Base-by-base conservation (phyloP, 2,329 filamentous ascomycete species). In the Calonectria pteridis region DNA sequence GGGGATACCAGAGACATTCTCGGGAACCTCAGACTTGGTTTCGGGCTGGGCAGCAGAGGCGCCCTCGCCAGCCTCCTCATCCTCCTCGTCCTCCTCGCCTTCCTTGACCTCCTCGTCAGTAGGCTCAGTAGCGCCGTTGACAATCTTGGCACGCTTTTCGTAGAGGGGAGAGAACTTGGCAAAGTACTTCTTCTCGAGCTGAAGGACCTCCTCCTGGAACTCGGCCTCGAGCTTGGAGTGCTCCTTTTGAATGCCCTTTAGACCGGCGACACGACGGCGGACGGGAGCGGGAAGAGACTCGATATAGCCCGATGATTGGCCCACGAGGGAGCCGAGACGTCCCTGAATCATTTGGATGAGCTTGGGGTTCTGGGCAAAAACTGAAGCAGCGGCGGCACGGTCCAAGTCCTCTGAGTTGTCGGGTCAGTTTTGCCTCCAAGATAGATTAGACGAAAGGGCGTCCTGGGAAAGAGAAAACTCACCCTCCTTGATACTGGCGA, bases 181-280 rank as follows among this genome's bases (percentile, higher is more conserved):
- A 82, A 98, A 98, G 88, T 98, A 99, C 89, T 98, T 98, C 92
- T 99, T 99, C 91, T 99, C 97, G 33, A 99, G 92, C 86, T 98
- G 93, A 73, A 99, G 91, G 75, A 99, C 96, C 88, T 98, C 97
- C 86, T 98, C 96, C 86, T 99, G 97, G 87, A 99, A 98, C 87
- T 98, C 94, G 68, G 95, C 95, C 90, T 99, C 97, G 81, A 99
- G 93, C 89, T 98, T 98, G 75, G 96, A 95, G 88, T 99, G 97
- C 82, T 98, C 96, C 88, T 98, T 98, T 88, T 99, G 97, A 81
- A 99, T 95, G 80, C 96, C 97, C 89, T 98, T 98, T 76, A 99
- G 91, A 79, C 97, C 97, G 75, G 96, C 93, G 78, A 99, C 96
- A 83, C 97, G 96, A 84, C 94, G 95, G 85, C 96, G 95, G 81